phyloP scores from a whole-genome alignment of 176 grass and related monocot species.

The Calamus simplicifolius region DNA sequence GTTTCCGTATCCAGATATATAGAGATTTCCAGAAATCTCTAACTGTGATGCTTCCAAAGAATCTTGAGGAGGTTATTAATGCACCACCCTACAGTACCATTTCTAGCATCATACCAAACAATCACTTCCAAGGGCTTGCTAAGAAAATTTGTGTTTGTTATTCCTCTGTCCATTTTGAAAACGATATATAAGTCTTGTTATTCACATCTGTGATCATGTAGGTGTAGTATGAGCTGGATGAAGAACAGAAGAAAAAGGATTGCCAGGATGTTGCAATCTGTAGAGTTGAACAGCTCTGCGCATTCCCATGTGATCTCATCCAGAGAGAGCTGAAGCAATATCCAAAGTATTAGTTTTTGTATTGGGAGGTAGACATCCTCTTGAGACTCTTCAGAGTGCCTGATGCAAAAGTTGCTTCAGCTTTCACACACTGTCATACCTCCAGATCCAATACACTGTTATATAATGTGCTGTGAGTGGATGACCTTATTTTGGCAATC shows the following conservation, averaged over 20 bases:
- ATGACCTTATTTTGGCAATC: no score
- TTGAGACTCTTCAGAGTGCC: no score
- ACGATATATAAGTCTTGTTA: no score
- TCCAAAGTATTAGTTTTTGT: conserved; percentile 7
- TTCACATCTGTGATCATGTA: not conserved
- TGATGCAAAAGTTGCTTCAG: no score
- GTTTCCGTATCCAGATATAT: conserved; percentile 5
- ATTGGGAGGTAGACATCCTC: no score
- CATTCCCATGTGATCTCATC: conserved; percentile 17
- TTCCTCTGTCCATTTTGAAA: no score
- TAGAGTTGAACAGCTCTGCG: conserved; percentile 18
- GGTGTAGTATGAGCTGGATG: conserved; percentile 14
- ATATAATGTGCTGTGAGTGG: no score
- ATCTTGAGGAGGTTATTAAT: conserved; percentile 11
- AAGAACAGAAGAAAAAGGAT: conserved; percentile 8
- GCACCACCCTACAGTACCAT: not conserved
- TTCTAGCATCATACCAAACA: no score
- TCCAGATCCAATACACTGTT: no score
- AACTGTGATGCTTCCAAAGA: conserved; percentile 14
- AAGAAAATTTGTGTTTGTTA: no score
- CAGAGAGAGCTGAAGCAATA: conserved; percentile 14
- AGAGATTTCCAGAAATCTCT: conserved; percentile 16
- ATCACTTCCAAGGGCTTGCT: no score
- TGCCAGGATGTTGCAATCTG: conserved; percentile 22
- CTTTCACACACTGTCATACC: no score